Evolutionary conservation across 495 filamentous ascomycete species (phyloP), one percentile per base, ranked within the genome.

Genomic region (Xylaria telfairii): DNA sequence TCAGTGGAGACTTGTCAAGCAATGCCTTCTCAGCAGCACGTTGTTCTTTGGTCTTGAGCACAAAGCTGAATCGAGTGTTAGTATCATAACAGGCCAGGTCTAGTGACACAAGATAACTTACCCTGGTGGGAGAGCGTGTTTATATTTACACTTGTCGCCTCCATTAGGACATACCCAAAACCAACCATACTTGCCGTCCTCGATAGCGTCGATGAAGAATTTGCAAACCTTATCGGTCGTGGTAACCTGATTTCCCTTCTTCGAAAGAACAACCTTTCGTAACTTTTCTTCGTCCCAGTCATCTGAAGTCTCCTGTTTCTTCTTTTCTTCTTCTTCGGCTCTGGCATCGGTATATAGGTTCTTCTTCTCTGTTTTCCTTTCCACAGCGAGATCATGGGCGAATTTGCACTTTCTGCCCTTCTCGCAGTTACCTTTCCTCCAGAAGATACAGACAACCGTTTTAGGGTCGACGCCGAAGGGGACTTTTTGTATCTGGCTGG

Each of bases 151-250:
- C 82, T 97, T 92, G 81, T 99, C 91, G 64, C 93, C 96, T 70
- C 93, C 95, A 80, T 98, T 98, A 60, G 96, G 96, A 89, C 96
- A 99, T 44, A 87, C 85, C 96, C 96, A 99, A 83, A 98, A 97
- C 96, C 96, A 99, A 72, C 96, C 96, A 75, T 99, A 99, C 83
- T 98, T 98, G 73, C 92, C 91, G 73, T 98, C 96, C 83, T 99
- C 96, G 65, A 99, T 95, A 3, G 96, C 96, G 69, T 96, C 93
- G 81, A 98, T 96, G 82, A 99, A 99, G 85, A 84, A 97, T 83
- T 98, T 99, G 92, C 96, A 99, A 68, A 98, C 95, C 81, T 97
- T 99, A 76, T 99, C 96, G 70, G 96, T 99, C 9, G 93, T 94
- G 51, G 95, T 97, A 75, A 91, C 88, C 65, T 96, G 96, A 84